These are phyloP conservation scores for Aspergillus thermomutatus DNA, from an alignment of 2,329 filamentous ascomycete genomes.

Conservation along the genomic window DNA sequence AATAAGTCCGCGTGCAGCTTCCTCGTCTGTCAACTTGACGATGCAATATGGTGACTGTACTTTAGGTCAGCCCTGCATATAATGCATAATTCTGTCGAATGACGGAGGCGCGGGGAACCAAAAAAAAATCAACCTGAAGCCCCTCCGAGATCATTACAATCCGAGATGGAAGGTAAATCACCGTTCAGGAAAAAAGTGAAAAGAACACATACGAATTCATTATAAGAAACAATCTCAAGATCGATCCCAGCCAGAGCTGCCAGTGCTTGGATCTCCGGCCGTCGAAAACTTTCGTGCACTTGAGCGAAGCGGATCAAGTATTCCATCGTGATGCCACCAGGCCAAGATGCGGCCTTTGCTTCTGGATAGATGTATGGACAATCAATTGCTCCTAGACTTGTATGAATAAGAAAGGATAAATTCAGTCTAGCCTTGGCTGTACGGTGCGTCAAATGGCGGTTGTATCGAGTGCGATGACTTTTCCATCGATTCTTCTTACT, in stretches of 20 bases:
- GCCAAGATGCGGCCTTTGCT: not conserved
- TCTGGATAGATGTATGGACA: not conserved
- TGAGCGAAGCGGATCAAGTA: conserved; percentile 90
- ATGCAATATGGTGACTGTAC: conserved; percentile 83
- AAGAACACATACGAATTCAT: conserved; percentile 59
- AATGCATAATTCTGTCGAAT: conserved; percentile 4
- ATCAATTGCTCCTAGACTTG: not conserved
- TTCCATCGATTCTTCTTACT: not conserved
- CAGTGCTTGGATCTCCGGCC: conserved; percentile 77
- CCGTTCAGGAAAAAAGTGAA: conserved; percentile 3
- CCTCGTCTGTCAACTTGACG: conserved; percentile 63
- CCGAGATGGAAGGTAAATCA: not conserved
- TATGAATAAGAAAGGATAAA: not conserved
- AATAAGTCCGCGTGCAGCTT: conserved; percentile 65
- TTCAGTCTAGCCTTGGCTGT: not conserved
- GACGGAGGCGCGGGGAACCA: not conserved
- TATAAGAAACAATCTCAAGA: conserved; percentile 72
- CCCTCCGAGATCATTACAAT: not conserved
- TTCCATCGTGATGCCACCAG: conserved; percentile 49
- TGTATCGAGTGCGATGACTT: not conserved
- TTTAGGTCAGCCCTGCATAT: conserved; percentile 10
- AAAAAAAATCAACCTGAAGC: not conserved
- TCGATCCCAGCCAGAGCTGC: conserved; percentile 65
- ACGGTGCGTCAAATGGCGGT: not conserved
- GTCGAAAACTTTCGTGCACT: conserved; percentile 84